phyloP scores from a whole-genome alignment of 345 rosid genomes.

The Brassica nigra region DNA sequence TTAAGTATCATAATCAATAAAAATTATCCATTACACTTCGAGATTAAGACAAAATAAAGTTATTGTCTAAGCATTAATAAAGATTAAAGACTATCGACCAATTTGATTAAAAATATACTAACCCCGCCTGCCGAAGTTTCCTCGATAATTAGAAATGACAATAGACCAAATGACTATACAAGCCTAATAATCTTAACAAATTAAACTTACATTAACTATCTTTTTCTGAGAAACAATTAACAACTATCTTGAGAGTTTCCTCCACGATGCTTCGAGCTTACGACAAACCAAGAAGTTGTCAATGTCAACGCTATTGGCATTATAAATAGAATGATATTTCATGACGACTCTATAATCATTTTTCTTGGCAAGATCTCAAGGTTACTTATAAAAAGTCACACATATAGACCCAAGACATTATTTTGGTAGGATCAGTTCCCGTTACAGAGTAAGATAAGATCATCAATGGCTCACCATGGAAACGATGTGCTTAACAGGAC shows the following conservation, averaged over 20 bases:
- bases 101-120: background rate
- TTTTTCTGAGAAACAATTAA: background rate
- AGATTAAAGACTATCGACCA: background rate
- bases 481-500: conserved; percentile 27
- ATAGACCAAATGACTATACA: background rate
- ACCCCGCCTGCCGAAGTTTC: conserved; percentile 3
- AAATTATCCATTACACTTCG: background rate
- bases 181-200: background rate
- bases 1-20: background rate
- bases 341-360: conserved; percentile 1
- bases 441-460: background rate
- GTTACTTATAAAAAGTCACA: background rate
- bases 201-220: background rate
- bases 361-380: conserved; percentile 19
- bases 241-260: conserved; percentile 8
- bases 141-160: background rate
- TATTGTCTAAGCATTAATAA: too few relatives aligned
- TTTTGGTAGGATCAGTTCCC: background rate
- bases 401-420: background rate
- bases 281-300: background rate
- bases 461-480: conserved; percentile 35
- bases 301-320: conserved; percentile 22
- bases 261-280: conserved; percentile 29
- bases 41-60: background rate
- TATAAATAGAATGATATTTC: background rate